phyloP scores from a whole-genome alignment of 1,284 basidiomycete genomes.

The Inonotus hispidus region DNA sequence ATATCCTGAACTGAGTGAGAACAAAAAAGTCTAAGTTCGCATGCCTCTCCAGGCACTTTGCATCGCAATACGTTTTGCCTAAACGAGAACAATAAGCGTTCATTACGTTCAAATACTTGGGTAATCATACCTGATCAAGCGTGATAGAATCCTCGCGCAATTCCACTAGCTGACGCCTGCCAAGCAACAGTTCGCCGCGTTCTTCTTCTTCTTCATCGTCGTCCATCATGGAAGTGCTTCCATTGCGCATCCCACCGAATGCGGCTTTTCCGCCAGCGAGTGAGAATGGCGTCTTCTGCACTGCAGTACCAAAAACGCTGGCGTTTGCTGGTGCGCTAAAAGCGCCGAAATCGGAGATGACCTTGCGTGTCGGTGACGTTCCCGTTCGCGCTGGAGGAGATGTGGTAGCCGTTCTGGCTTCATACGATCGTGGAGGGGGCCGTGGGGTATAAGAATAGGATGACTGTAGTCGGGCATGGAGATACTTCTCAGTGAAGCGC shows the following conservation, averaged over 20 bases:
- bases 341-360: constrained; percentile 83
- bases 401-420: constrained; percentile 31
- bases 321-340: constrained; percentile 75
- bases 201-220: constrained; percentile 53
- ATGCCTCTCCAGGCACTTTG: constrained; percentile 37
- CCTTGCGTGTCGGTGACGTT: constrained; percentile 70
- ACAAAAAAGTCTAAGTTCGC: constrained; percentile 18
- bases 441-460: constrained; percentile 49
- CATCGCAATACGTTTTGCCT: constrained; percentile 39
- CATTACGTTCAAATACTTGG: background rate
- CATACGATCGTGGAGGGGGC: constrained; percentile 40
- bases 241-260: constrained; percentile 62
- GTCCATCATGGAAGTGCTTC: constrained; percentile 33
- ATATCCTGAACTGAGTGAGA: background rate
- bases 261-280: constrained; percentile 76
- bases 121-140: constrained; percentile 67
- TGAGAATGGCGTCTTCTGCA: constrained; percentile 72
- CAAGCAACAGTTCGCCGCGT: constrained; percentile 40
- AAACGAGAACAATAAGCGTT: background rate
- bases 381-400: constrained; percentile 33
- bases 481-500: constrained; percentile 92
- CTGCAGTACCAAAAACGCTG: constrained; percentile 77
- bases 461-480: constrained; percentile 64
- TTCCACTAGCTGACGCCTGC: constrained; percentile 65
- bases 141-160: constrained; percentile 79